Percentiles rank a stretch among this genome's conserved stretches.
These are phyloP conservation scores for Calvatia gigantea DNA, from an alignment of 768 basidiomycete genomes.

Conservation along the genomic window DNA sequence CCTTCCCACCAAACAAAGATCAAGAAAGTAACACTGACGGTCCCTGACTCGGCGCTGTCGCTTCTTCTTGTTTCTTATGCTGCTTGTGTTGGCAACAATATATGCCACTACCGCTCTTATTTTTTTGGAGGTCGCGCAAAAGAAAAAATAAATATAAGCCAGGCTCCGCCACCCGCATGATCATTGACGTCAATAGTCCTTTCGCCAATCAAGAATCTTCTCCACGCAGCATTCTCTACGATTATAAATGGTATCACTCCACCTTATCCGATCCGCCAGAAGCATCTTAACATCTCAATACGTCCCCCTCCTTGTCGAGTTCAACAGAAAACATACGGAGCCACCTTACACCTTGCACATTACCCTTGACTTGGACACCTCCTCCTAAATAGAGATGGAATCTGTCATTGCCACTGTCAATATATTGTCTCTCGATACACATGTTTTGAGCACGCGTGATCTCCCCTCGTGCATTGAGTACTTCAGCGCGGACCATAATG, in stretches of 20 bases:
- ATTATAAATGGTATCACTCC: neutral
- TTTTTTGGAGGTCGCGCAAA: neutral
- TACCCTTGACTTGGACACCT: neutral
- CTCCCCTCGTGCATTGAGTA: neutral
- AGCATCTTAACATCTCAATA: neutral
- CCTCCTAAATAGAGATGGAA: neutral
- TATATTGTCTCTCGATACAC: slow-evolving; percentile 4
- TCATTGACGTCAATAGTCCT: slow-evolving; percentile 8
- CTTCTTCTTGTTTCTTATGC: neutral
- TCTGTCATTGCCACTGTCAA: neutral
- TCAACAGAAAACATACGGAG: neutral
- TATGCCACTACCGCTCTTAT: neutral
- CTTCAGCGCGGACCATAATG: neutral
- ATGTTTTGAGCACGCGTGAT: neutral
- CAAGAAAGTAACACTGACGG: no score
- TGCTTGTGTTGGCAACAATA: neutral
- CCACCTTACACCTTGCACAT: neutral
- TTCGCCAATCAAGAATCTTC: neutral
- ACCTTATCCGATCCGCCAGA: neutral
- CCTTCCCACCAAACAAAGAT: no score
- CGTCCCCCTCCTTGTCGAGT: neutral
- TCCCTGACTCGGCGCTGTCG: neutral
- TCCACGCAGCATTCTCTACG: neutral
- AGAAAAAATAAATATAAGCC: neutral
- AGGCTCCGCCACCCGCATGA: neutral